phyloP scores from a whole-genome alignment of 1,284 basidiomycete species.

The Ustilago xerochloae region DNA sequence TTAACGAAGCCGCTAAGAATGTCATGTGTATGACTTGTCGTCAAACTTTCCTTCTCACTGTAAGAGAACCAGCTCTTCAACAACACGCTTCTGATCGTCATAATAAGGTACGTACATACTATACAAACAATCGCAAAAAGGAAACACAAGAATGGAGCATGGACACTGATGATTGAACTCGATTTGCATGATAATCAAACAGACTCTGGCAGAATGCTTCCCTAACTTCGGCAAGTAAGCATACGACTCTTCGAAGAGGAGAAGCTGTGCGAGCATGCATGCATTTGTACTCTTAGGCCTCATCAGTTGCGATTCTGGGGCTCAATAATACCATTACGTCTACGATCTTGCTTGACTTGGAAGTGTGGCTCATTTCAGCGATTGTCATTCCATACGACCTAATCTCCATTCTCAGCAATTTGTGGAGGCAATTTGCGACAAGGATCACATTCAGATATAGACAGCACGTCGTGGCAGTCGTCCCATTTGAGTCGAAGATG shows the following conservation, averaged over 20 bases:
- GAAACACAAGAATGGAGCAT: background rate
- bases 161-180: background rate
- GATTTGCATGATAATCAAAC: too few species aligned
- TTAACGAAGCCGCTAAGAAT: conserved; percentile 69
- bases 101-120: conserved; percentile 49
- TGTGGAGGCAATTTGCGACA: too few species aligned
- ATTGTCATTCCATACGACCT: too few species aligned
- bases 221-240: conserved; percentile 38
- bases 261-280: background rate
- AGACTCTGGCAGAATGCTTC: conserved; percentile 52
- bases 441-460: background rate
- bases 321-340: background rate
- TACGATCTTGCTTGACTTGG: background rate
- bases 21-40: conserved; percentile 71
- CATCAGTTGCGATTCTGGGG: background rate
- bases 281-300: background rate
- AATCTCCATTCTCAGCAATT: too few species aligned
- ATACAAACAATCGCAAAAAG: background rate
- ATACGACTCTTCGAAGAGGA: too few species aligned
- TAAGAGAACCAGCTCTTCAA: conserved; percentile 68
- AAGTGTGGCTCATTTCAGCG: too few species aligned
- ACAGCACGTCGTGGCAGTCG: too few species aligned
- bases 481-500: background rate
- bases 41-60: conserved; percentile 71
- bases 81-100: conserved; percentile 62